Evolutionary conservation across 768 basidiomycete genomes (phyloP), one percentile per base, ranked within the genome.

Genomic region (Hirschioporus abietinus): DNA sequence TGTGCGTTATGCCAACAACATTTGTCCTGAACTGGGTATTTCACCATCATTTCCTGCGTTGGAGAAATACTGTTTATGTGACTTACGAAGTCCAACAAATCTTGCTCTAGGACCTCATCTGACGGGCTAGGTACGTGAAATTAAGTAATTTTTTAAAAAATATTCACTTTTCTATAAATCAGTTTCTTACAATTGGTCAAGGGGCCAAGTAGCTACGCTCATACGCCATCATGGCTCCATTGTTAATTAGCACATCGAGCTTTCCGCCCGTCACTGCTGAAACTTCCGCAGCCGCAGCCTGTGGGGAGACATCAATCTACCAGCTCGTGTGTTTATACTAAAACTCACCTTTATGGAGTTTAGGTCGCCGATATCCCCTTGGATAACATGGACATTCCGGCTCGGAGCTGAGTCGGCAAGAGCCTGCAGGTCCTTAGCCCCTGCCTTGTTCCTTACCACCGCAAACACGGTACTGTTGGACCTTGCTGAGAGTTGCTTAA

Each of bases 361-460:
- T 36, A 36, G 66, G 63, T 79, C 71, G 20, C 72, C 76, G 61
- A 82, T 72, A 67, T 83, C 80, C 1, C 75, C 76, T 65, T 78
- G 66, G 35, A 82, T 10, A 18, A 80, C 61, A 58, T 77, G 73
- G 15, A 83, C 60, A 52, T 52, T 52, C 3, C 12, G 4, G 63
- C 79, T 78, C 2, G 65, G 66, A 34, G 64, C 34, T 2, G 42
- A 52, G 42, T 52, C 42, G 63, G 65, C 42, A 12, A 72, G 60
- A 36, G 34, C 63, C 8, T 35, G 18, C 12, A 76, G 70, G 57
- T 67, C 69, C 6, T 60, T 60, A 3, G 76, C 70, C 12, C 63
- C 64, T 1, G 65, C 52, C 7, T 69, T 68, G 58, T 69, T 75
- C 63, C 77, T 74, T 5, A 72, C 77, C 15, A 74, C 64, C 1